A percentile compares a stretch with the other conserved stretches of the same genome.
phyloP scores from a whole-genome alignment of 164 flowering plant genomes.

The Tetrastigma voinierianum region DNA sequence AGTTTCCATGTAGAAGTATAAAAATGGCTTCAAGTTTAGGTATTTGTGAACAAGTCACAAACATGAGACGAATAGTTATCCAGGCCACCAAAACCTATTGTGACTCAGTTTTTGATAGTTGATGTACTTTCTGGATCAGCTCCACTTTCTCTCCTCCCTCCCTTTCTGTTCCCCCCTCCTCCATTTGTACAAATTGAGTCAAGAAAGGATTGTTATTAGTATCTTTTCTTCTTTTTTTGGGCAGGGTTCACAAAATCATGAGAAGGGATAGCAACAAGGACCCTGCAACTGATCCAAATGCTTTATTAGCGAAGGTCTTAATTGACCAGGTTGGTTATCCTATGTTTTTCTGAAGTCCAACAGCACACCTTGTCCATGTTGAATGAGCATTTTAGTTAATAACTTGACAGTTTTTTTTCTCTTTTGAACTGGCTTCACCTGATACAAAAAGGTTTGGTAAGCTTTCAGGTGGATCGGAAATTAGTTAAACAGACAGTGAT shows the following conservation, averaged over 20 bases:
- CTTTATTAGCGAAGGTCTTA: slow-evolving; percentile 62
- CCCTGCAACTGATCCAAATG: slow-evolving; percentile 60
- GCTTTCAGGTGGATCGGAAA: slow-evolving; percentile 86
- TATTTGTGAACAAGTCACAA: no score
- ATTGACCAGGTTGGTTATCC: slow-evolving; percentile 59
- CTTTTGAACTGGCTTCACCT: slow-evolving; percentile 10
- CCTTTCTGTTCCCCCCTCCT: no score
- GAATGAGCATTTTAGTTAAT: not conserved
- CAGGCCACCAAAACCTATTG: no score
- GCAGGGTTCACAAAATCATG: slow-evolving; percentile 92
- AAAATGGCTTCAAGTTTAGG: no score
- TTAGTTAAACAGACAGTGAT: slow-evolving; percentile 98
- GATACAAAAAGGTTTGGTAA: slow-evolving; percentile 20
- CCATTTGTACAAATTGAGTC: no score
- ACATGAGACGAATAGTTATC: no score
- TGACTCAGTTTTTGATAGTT: no score
- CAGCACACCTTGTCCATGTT: not conserved
- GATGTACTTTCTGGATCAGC: no score
- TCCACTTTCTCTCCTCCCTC: no score
- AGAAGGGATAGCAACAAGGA: slow-evolving; percentile 65
- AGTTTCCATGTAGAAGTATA: not conserved
- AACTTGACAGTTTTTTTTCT: not conserved
- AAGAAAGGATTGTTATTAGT: no score
- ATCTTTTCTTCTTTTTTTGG: not conserved
- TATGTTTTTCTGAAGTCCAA: slow-evolving; percentile 4